A percentile compares a stretch with the other conserved stretches of the same genome.
Evolutionary conservation across 2,329 filamentous ascomycete species (phyloP).

Genomic region (Talaromyces sp.): DNA sequence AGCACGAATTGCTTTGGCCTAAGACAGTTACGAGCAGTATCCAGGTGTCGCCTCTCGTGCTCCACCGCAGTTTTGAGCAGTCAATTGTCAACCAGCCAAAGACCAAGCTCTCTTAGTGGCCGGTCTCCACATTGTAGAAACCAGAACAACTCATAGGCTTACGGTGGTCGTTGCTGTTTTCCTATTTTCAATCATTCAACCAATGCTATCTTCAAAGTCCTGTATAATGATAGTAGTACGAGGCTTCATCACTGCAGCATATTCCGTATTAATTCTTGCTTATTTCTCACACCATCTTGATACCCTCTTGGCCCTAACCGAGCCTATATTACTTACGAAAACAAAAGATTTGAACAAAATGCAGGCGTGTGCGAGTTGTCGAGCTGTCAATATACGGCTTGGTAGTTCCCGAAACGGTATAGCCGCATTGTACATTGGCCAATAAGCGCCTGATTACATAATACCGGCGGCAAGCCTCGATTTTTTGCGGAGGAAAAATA

Average conservation of each 20-base stretch:
- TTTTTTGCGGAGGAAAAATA: not conserved
- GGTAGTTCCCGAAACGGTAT: not conserved
- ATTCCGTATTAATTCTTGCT: not conserved
- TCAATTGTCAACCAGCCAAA: not conserved
- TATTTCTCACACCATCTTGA: not conserved
- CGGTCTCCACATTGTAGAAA: not conserved
- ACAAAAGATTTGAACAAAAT: not conserved
- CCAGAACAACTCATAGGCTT: not conserved
- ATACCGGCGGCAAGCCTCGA: not conserved
- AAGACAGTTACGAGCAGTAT: not conserved
- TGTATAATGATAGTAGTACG: not conserved
- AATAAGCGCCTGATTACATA: slow-evolving; percentile 5
- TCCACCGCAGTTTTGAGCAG: not conserved
- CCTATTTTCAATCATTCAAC: not conserved
- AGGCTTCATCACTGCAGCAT: not conserved
- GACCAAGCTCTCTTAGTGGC: not conserved
- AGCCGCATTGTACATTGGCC: not conserved
- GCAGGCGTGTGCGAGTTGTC: not conserved
- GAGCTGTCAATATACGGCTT: not conserved
- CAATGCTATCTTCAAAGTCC: not conserved
- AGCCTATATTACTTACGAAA: not conserved
- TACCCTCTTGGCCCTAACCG: not conserved
- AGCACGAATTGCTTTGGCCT: not conserved
- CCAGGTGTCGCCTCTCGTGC: not conserved
- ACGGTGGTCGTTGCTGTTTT: not conserved